These are phyloP conservation scores for Boletus sp. DNA, from an alignment of 1,284 basidiomycete genomes.

Conservation along the genomic window DNA sequence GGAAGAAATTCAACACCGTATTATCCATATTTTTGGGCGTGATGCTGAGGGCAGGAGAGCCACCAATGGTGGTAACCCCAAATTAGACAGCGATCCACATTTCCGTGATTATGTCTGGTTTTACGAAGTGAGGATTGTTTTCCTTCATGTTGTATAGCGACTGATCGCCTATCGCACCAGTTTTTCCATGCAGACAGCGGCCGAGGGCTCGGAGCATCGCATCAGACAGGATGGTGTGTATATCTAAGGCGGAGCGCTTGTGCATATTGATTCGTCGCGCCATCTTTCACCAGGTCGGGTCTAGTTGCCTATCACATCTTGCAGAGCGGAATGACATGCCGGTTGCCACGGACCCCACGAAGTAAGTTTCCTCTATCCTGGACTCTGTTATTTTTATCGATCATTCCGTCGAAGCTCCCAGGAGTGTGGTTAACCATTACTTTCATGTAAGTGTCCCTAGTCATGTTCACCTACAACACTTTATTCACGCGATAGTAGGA, in stretches of 20 bases:
- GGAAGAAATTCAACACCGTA: slow-evolving; percentile 95
- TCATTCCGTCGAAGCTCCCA: slow-evolving; percentile 58
- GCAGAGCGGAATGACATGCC: slow-evolving; percentile 80
- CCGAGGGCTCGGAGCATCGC: slow-evolving; percentile 89
- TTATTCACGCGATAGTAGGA: slow-evolving; percentile 46
- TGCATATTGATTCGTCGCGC: not conserved
- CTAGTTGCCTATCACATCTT: slow-evolving; percentile 89
- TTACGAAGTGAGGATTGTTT: slow-evolving; percentile 62
- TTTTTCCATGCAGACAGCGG: slow-evolving; percentile 96
- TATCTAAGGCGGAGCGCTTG: slow-evolving; percentile 2
- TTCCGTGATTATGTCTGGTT: slow-evolving; percentile 97
- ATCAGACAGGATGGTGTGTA: slow-evolving; percentile 92
- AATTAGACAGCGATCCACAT: slow-evolving; percentile 89
- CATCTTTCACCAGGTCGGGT: slow-evolving; percentile 60
- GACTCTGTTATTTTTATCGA: not conserved
- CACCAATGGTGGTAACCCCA: slow-evolving; percentile 86
- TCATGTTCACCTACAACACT: no score
- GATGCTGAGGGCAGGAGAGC: slow-evolving; percentile 84
- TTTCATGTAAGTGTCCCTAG: slow-evolving; percentile 67
- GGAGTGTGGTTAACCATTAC: slow-evolving; percentile 86
- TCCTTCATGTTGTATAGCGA: not conserved
- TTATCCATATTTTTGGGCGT: slow-evolving; percentile 94
- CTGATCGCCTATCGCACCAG: slow-evolving; percentile 37
- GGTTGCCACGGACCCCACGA: slow-evolving; percentile 82
- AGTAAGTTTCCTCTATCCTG: slow-evolving; percentile 44